phyloP scores from a whole-genome alignment of 129 eudicot species.

The Arctium lappa region DNA sequence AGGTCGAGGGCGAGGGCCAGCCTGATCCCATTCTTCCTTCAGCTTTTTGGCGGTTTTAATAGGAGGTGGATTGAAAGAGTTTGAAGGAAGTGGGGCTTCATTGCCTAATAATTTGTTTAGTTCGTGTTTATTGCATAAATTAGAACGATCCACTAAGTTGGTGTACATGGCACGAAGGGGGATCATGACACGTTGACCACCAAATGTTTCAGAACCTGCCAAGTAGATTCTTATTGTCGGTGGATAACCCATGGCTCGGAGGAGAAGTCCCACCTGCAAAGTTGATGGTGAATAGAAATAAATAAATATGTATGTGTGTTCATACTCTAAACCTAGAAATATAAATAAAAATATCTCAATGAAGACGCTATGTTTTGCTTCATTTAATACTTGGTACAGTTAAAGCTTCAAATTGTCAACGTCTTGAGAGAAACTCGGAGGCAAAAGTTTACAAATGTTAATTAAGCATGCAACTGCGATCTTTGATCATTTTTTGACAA shows the following conservation, averaged over 20 bases:
- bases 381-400: not conserved
- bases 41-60: constrained; percentile 41
- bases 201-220: constrained; percentile 93
- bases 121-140: constrained; percentile 77
- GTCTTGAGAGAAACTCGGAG: not conserved
- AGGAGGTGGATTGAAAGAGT: constrained; percentile 33
- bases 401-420: not conserved
- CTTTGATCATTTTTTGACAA: not conserved
- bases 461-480: not conserved
- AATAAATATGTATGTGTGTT: not conserved
- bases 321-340: not conserved
- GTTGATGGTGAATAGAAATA: not conserved
- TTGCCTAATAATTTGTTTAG: constrained; percentile 56
- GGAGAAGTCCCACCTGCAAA: constrained; percentile 85
- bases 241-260: constrained; percentile 95
- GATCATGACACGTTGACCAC: constrained; percentile 93
- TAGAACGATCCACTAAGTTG: constrained; percentile 84
- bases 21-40: constrained; percentile 78
- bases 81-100: constrained; percentile 51
- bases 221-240: constrained; percentile 81
- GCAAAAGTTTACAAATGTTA: not conserved
- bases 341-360: not conserved
- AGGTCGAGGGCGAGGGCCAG: constrained; percentile 98
- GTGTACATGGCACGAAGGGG: constrained; percentile 92
- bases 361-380: not conserved